These are phyloP conservation scores for Plasmodium adleri DNA, from an alignment of 169 alveolate species.

Conservation along the genomic window DNA sequence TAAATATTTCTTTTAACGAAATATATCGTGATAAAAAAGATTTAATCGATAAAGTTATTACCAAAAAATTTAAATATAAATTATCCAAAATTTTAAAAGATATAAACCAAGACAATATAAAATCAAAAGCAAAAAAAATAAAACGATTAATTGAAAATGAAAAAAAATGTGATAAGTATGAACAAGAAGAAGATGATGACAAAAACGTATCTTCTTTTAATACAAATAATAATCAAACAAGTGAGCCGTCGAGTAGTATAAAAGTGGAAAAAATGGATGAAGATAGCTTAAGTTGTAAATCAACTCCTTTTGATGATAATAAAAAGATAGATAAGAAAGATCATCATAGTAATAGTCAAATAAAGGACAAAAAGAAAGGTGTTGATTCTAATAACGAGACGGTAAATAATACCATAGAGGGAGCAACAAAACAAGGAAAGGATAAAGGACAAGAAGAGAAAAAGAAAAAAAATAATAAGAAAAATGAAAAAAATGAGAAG, in stretches of 20 bases:
- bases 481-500: slow-evolving; percentile 19
- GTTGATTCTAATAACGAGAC: slow-evolving; percentile 54
- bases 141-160: slow-evolving; percentile 26
- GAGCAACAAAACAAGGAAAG: slow-evolving; percentile 72
- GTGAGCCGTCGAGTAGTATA: neutral
- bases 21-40: slow-evolving; percentile 38
- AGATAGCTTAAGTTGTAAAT: neutral
- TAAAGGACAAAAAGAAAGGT: slow-evolving; percentile 25
- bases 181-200: neutral
- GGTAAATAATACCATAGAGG: slow-evolving; percentile 7
- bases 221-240: neutral
- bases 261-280: neutral
- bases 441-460: slow-evolving; percentile 75
- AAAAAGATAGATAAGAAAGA: neutral
- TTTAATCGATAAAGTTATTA: slow-evolving; percentile 59
- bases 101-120: slow-evolving; percentile 40
- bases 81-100: slow-evolving; percentile 43
- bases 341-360: neutral
- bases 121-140: slow-evolving; percentile 41
- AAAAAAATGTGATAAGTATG: slow-evolving; percentile 7
- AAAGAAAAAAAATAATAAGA: slow-evolving; percentile 47
- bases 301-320: neutral
- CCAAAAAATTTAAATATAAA: slow-evolving; percentile 50
- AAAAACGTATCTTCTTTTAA: neutral
- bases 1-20: slow-evolving; percentile 72